These are phyloP conservation scores for Claviceps digitariae DNA, from an alignment of 2,329 filamentous ascomycete genomes.

Conservation along the genomic window DNA sequence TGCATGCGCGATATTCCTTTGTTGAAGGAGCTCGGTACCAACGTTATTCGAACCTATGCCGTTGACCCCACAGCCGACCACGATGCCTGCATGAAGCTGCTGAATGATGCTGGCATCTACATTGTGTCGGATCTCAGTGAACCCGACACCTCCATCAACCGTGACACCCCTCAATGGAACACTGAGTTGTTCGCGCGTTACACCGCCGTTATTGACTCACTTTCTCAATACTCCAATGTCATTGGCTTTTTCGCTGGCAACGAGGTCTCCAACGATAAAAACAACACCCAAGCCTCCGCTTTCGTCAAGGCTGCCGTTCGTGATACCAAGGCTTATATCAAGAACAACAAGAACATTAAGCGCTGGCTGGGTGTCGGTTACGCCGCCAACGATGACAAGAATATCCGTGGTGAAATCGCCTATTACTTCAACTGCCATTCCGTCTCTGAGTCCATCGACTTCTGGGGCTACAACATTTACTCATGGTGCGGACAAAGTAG, in stretches of 20 bases:
- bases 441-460: conserved; percentile 61
- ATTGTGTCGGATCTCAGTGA: conserved; percentile 83
- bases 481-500: conserved; percentile 89
- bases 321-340: conserved; percentile 92
- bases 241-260: conserved; percentile 98
- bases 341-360: conserved; percentile 62
- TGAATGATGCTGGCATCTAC: conserved; percentile 83
- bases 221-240: conserved; percentile 76
- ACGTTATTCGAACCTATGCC: conserved; percentile 90
- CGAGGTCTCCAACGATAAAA: conserved; percentile 80
- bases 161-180: conserved; percentile 66
- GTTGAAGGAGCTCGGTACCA: conserved; percentile 67
- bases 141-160: conserved; percentile 73
- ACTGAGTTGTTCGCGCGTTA: conserved; percentile 67
- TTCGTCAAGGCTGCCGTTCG: conserved; percentile 97
- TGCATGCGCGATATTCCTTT: conserved; percentile 82
- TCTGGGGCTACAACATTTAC: conserved; percentile 99
- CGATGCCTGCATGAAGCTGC: conserved; percentile 67
- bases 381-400: conserved; percentile 82
- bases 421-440: conserved; percentile 88
- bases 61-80: conserved; percentile 72
- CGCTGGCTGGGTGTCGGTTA: conserved; percentile 83
- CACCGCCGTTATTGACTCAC: conserved; percentile 65
- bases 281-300: conserved; percentile 81
- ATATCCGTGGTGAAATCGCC: conserved; percentile 69